Percentiles rank a stretch among this genome's conserved stretches.
Evolutionary conservation across 179 eudicot species (phyloP).

Genomic region (Drosera spatulata): DNA sequence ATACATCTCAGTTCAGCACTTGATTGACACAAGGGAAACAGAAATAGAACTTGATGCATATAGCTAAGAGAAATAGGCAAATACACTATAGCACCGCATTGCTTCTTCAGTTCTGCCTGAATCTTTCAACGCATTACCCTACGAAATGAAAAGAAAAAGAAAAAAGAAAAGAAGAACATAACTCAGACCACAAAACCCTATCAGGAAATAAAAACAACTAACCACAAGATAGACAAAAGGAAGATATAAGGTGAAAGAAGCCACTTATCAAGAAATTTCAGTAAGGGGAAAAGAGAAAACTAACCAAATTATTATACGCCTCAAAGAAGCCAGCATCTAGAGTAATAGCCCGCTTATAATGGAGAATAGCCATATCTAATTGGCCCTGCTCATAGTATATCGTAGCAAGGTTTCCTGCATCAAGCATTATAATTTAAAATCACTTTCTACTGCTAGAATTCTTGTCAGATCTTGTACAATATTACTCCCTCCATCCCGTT

Average conservation of each 20-base stretch:
- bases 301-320: constrained; percentile 94
- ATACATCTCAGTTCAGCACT: constrained; percentile 6
- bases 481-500: too few species aligned
- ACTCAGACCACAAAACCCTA: not conserved
- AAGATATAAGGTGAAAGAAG: not conserved
- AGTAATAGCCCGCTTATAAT: constrained; percentile 80
- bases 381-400: constrained; percentile 88
- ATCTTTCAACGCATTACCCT: constrained; percentile 97
- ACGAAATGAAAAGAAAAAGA: too few species aligned
- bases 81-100: constrained; percentile 68
- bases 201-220: not conserved
- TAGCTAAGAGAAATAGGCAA: constrained; percentile 10
- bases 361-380: constrained; percentile 71
- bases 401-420: constrained; percentile 77
- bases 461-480: too few species aligned
- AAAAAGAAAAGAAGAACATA: constrained; percentile 3
- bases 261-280: not conserved
- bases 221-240: not conserved
- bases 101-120: constrained; percentile 87
- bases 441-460: too few species aligned
- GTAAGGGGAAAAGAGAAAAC: constrained; percentile 1
- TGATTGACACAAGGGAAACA: not conserved
- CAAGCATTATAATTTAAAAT: not conserved
- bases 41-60: not conserved
- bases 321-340: constrained; percentile 83